Conservation (phyloP, 139 green algal genomes). For the Chlorella sp. region DNA sequence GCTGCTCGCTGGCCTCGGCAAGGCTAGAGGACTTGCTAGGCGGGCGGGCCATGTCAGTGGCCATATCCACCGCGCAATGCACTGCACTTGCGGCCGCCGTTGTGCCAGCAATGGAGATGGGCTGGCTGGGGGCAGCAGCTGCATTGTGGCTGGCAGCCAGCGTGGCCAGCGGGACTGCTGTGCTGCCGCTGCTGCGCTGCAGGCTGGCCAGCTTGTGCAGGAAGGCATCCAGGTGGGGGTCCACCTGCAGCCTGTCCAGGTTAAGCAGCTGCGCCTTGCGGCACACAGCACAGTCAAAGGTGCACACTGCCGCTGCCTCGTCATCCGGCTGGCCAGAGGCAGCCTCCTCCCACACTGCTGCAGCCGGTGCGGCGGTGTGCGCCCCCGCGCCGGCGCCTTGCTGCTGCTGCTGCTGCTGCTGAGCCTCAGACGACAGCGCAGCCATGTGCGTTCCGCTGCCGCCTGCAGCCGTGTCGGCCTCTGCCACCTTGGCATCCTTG, state of each 20-base stretch:
- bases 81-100: neutral
- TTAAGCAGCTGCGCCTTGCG: slow-evolving; percentile 78
- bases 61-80: neutral
- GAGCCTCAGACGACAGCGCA: neutral
- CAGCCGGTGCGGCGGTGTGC: neutral
- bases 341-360: slow-evolving; percentile 16
- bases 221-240: slow-evolving; percentile 73
- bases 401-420: slow-evolving; percentile 13
- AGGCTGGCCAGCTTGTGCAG: slow-evolving; percentile 62
- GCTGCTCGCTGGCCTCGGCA: slow-evolving; percentile 5
- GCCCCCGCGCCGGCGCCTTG: no score
- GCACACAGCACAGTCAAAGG: slow-evolving; percentile 82
- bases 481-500: neutral
- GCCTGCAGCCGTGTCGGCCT: neutral
- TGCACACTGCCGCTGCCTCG: slow-evolving; percentile 18
- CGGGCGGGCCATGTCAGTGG: neutral
- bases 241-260: slow-evolving; percentile 79
- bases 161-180: neutral
- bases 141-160: neutral
- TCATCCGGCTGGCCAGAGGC: slow-evolving; percentile 16
- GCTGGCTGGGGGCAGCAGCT: neutral
- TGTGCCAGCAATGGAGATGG: neutral
- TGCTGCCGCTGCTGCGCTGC: slow-evolving; percentile 17
- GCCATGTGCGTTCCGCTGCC: neutral
- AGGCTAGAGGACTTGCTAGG: neutral